Evolutionary conservation across 768 basidiomycete species (phyloP).

Genomic region (Hygrophorus russula): DNA sequence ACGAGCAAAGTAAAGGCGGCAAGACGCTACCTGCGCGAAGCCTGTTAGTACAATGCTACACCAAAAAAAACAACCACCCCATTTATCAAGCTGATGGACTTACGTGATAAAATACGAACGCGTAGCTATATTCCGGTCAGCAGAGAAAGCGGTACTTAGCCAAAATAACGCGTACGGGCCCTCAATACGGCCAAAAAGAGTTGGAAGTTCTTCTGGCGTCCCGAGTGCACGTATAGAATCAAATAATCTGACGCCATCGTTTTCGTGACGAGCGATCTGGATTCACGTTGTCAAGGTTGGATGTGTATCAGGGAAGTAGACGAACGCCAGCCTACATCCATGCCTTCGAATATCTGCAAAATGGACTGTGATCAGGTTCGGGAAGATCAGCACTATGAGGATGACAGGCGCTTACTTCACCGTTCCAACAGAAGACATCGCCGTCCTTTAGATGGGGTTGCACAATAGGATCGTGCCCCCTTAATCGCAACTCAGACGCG

Average conservation of each 20-base stretch:
- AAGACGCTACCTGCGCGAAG: slow-evolving; percentile 24
- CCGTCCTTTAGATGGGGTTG: slow-evolving; percentile 59
- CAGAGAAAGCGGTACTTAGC: background rate
- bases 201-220: slow-evolving; percentile 30
- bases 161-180: slow-evolving; percentile 57
- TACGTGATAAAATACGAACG: slow-evolving; percentile 72
- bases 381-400: background rate
- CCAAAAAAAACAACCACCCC: background rate
- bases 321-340: slow-evolving; percentile 39
- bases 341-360: slow-evolving; percentile 61
- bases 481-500: slow-evolving; percentile 64
- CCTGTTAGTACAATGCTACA: background rate
- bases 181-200: slow-evolving; percentile 51
- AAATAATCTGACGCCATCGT: slow-evolving; percentile 56
- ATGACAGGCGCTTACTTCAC: slow-evolving; percentile 41
- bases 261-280: slow-evolving; percentile 50
- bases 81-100: slow-evolving; percentile 10
- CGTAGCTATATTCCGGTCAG: slow-evolving; percentile 43
- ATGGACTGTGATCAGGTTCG: background rate
- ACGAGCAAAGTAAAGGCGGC: slow-evolving; percentile 57
- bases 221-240: slow-evolving; percentile 20
- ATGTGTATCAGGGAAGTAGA: background rate
- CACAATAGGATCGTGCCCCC: slow-evolving; percentile 43
- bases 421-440: slow-evolving; percentile 76
- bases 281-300: background rate